A percentile compares a stretch with the other conserved stretches of the same genome.
phyloP scores from a whole-genome alignment of 2,329 filamentous ascomycete species.

The Blastomyces parvus region DNA sequence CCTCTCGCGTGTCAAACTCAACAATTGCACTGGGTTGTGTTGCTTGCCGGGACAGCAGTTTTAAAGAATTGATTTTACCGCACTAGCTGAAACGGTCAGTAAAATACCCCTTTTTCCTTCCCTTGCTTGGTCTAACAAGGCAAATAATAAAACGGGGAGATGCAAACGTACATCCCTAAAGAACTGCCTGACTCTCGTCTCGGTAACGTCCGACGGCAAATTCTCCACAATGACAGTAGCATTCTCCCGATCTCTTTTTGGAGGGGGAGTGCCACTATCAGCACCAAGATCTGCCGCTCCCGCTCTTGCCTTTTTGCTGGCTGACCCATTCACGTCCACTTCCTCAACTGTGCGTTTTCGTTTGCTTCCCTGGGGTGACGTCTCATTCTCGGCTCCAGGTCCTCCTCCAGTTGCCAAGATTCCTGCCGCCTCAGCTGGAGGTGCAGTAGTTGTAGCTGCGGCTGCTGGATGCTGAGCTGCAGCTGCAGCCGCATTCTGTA shows the following conservation, averaged over 20 bases:
- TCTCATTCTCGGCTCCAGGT: slow-evolving; percentile 23
- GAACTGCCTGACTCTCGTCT: slow-evolving; percentile 72
- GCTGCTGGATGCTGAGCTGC: slow-evolving; percentile 25
- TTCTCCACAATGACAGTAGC: slow-evolving; percentile 73
- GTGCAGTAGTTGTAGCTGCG: slow-evolving; percentile 13
- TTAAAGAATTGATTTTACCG: slow-evolving; percentile 71
- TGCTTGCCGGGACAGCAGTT: slow-evolving; percentile 51
- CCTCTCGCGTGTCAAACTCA: slow-evolving; percentile 73
- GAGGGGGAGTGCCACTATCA: slow-evolving; percentile 28
- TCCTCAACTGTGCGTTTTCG: slow-evolving; percentile 59
- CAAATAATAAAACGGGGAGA: not conserved
- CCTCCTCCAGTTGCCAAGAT: slow-evolving; percentile 20
- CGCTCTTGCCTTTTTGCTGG: slow-evolving; percentile 58
- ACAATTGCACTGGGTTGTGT: slow-evolving; percentile 63
- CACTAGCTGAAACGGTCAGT: slow-evolving; percentile 37
- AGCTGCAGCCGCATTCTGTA: no score
- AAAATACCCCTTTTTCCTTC: not conserved
- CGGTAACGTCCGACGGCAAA: slow-evolving; percentile 59
- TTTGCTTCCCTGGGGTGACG: slow-evolving; percentile 42
- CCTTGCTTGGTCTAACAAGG: not conserved
- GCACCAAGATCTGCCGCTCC: slow-evolving; percentile 29
- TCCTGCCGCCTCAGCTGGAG: slow-evolving; percentile 20
- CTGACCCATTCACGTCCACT: slow-evolving; percentile 42
- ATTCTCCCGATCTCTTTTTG: slow-evolving; percentile 80
- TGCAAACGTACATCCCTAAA: slow-evolving; percentile 58